Percentiles rank a stretch among this genome's conserved stretches.
Conservation (phyloP, 371 early-diverging fungal genomes). For the Coemansia sp. region DNA sequence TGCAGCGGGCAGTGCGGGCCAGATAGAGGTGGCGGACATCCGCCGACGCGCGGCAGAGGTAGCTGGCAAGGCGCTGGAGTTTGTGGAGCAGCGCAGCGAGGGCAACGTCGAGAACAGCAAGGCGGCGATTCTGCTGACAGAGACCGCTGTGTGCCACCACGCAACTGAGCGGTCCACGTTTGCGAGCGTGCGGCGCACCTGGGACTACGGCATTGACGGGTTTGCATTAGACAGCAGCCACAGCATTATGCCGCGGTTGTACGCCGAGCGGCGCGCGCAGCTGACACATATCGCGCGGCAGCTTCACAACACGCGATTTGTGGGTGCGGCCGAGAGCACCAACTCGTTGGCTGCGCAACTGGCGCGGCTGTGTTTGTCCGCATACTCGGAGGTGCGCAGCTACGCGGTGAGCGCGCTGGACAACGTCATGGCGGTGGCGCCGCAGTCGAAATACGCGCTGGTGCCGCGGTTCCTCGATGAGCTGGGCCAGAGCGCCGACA, state of each 20-base stretch:
- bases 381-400: constrained; percentile 75
- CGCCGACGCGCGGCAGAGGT: constrained; percentile 59
- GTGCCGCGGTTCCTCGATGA: constrained; percentile 61
- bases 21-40: constrained; percentile 49
- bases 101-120: constrained; percentile 79
- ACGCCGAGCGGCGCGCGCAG: constrained; percentile 52
- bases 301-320: constrained; percentile 60
- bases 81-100: constrained; percentile 58
- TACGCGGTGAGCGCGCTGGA: constrained; percentile 44
- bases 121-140: constrained; percentile 60
- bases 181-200: constrained; percentile 56
- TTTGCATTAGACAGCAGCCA: constrained; percentile 22
- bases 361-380: constrained; percentile 63
- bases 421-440: constrained; percentile 20
- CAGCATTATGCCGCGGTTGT: constrained; percentile 20
- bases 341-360: constrained; percentile 59
- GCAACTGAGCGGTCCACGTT: constrained; percentile 62
- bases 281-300: constrained; percentile 61
- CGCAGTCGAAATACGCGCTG: constrained; percentile 47
- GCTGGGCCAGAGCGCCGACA: constrained; percentile 53
- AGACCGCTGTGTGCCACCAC: constrained; percentile 61
- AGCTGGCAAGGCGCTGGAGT: constrained; percentile 56
- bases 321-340: constrained; percentile 51
- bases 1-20: constrained; percentile 53
- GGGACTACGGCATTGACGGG: constrained; percentile 55